Base-by-base conservation (phyloP, 129 eudicot genomes). In the Tanacetum coccineum region DNA sequence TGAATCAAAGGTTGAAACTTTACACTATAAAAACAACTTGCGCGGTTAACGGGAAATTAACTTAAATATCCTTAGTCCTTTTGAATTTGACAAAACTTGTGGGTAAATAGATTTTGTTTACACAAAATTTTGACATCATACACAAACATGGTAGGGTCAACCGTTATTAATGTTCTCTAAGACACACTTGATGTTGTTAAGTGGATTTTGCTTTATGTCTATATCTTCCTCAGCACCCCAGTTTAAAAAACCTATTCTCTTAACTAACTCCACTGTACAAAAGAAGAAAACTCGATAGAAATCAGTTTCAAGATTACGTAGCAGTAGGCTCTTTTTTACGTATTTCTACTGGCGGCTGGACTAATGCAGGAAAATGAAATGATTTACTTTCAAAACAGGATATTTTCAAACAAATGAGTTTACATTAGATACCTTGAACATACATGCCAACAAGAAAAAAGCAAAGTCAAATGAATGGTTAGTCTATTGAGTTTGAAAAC, bases 111-210 rank as follows among this genome's bases (percentile, higher is more conserved):
- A 62, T 59, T 74, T 66, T 64, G 65, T 57, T 49, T 56, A 49
- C 78, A 30, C 68, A 59, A 25, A 39, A 69, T 45, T 39, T 68
- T 63, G 66, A 58, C 60, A 26, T 64, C 11, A 64, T 40, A 70
- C 46, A 56, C 4, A 72, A 62, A 48, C 40, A 60, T 62, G 58
- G 77, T 59, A 69, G 77, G 82, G 53, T 61, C 67, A 63, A 59
- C 58, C 13, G 68, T 25, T 39, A 18, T 64, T 52, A 62, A 64
- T 70, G 86, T 70, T 64, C 64, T 54, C 54, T 47, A 69, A 72
- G 28, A 54, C 75, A 59, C 79, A 80, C 48, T 68, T 78, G 74
- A 70, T 59, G 78, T 78, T 62, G 77, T 64, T 74, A 55, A 59
- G 64, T 59, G 70, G 76, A 77, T 36, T 58, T 46, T 73, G 60